Base-by-base conservation (phyloP, 2,329 filamentous ascomycete species). In the Epicoccum sorghinum region DNA sequence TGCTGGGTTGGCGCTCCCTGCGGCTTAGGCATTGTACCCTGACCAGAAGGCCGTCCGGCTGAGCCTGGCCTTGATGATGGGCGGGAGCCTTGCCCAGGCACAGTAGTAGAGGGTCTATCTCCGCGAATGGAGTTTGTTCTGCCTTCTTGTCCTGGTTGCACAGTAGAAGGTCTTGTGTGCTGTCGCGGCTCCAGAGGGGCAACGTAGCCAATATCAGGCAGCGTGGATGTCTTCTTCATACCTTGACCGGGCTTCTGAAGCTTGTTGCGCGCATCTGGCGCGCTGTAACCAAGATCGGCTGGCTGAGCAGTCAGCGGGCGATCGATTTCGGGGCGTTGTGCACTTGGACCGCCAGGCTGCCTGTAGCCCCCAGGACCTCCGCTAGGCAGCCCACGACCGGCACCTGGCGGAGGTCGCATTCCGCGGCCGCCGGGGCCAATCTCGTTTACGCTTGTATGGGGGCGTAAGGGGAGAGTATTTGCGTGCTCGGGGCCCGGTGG, bases 251-350 rank as follows among this genome's bases (percentile, higher is more conserved):
- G 71, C 54, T 78, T 77, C 52, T 80, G 78, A 13, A 77, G 67
- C 49, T 75, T 77, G 51, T 73, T 73, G 38, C 75, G 75, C 30
- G 77, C 77, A 58, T 83, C 76, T 45, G 76, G 64, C 4, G 77
- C 76, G 33, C 64, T 66, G 63, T 73, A 80, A 22, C 78, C 77
- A 25, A 78, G 73, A 47, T 79, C 78, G 14, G 70, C 57, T 42
- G 69, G 75, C 38, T 67, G 67, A 57, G 74, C 62, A 69, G 78
- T 59, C 75, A 78, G 59, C 71, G 80, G 68, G 38, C 67, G 65
- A 25, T 60, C 58, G 13, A 58, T 57, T 38, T 75, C 72, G 52
- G 72, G 73, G 25, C 70, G 65, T 43, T 75, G 71, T 43, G 68
- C 68, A 43, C 70, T 71, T 39, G 73, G 71, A 23, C 73, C 74